Evolutionary conservation across 2,329 filamentous ascomycete species (phyloP), one percentile per base, ranked within the genome.

Genomic region (Ilyonectria mors-panacis): DNA sequence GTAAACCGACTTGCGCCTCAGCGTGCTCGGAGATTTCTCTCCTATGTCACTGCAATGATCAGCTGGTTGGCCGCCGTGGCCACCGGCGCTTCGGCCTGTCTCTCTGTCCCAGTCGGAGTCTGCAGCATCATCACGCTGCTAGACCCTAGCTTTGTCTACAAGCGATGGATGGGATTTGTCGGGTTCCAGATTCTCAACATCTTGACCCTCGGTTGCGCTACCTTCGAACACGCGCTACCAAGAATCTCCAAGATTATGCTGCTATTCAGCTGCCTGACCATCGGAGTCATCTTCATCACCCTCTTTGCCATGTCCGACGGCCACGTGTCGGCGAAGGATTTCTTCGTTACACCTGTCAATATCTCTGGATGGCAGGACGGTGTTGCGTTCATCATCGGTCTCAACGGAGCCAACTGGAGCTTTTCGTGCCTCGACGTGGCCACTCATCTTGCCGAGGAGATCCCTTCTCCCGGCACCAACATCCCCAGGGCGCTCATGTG

Each of bases 321-420:
- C 6, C 66, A 72, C 48, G 54, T 51, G 3, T 67, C 69, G 1
- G 70, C 74, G 0, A 66, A 68, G 53, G 69, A 69, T 47, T 75
- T 75, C 62, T 78, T 78, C 42, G 28, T 64, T 19, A 63, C 62
- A 3, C 60, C 63, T 3, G 63, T 73, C 39, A 78, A 78, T 39
- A 53, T 71, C 0, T 69, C 71, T 1, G 75, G 76, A 2, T 78
- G 76, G 75, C 66, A 48, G 9, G 67, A 75, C 10, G 76, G 76
- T 7, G 63, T 78, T 33, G 76, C 76, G 3, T 77, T 77, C 57
- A 72, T 78, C 39, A 75, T 76, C 23, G 76, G 76, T 15, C 71
- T 78, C 58, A 75, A 73, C 33, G 75, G 75, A 0, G 70, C 73
- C 48, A 77, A 78, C 55, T 78, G 76, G 76, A 76, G 74, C 56